Conservation (phyloP, 2,329 filamentous ascomycete genomes). For the Coleophoma cylindrospora region DNA sequence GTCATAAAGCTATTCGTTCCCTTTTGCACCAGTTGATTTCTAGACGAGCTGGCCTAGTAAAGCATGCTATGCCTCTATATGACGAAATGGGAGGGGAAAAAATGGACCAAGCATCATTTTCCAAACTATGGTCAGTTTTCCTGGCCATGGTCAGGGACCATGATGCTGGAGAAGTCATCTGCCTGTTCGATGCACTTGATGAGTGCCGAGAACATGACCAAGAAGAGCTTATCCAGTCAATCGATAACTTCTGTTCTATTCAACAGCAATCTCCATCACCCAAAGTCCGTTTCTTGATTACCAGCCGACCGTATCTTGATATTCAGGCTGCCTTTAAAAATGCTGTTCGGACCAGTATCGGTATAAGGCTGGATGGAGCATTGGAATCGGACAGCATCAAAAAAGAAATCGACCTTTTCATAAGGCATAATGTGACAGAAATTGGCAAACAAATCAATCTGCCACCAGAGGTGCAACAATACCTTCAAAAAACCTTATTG, state of each 20-base stretch:
- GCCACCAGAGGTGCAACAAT: neutral
- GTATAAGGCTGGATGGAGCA: constrained; percentile 4
- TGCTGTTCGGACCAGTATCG: neutral
- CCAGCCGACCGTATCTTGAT: constrained; percentile 6
- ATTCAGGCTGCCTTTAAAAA: constrained; percentile 1
- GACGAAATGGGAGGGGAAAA: constrained; percentile 16
- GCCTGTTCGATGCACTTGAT: constrained; percentile 36
- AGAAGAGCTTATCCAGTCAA: neutral
- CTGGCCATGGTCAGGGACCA: constrained; percentile 19
- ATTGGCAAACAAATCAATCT: neutral
- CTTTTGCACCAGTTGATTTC: constrained; percentile 34
- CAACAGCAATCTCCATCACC: too few relatives aligned
- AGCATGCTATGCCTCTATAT: constrained; percentile 25
- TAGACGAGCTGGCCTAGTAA: constrained; percentile 24
- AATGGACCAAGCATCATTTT: constrained; percentile 15
- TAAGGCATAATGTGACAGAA: constrained; percentile 5
- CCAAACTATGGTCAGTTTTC: constrained; percentile 30
- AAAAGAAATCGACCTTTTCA: constrained; percentile 5
- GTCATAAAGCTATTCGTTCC: constrained; percentile 31
- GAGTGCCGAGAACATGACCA: constrained; percentile 16
- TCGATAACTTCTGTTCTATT: neutral
- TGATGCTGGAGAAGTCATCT: constrained; percentile 23
- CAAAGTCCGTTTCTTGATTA: too few relatives aligned
- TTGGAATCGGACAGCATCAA: constrained; percentile 5
- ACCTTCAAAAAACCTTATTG: constrained; percentile 1